A percentile compares a stretch with the other conserved stretches of the same genome.
Conservation (phyloP, 306 rosid genomes). For the Arachis stenosperma region DNA sequence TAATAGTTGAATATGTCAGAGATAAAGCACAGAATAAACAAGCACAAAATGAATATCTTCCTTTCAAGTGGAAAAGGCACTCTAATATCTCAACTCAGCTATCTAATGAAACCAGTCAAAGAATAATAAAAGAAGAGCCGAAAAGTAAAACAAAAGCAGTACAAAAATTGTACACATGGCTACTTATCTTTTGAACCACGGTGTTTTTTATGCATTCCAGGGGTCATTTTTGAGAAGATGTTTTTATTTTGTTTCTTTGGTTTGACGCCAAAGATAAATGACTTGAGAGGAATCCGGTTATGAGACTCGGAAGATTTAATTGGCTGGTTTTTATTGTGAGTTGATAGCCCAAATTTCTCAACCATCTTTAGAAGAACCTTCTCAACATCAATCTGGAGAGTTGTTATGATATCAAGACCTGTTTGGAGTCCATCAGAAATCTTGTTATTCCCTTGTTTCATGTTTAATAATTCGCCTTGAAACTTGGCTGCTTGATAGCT, state of each 20-base stretch:
- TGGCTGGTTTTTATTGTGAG: constrained; percentile 47
- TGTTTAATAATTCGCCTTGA: constrained; percentile 88
- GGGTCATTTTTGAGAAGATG: constrained; percentile 55
- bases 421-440: constrained; percentile 81
- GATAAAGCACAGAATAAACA: constrained; percentile 29
- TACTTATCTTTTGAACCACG: constrained; percentile 48
- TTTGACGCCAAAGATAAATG: constrained; percentile 78
- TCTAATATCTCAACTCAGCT: constrained; percentile 33
- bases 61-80: not conserved
- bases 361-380: constrained; percentile 61
- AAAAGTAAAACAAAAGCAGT: constrained; percentile 8
- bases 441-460: constrained; percentile 88
- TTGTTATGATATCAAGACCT: constrained; percentile 66
- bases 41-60: constrained; percentile 30
- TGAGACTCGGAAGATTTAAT: constrained; percentile 41
- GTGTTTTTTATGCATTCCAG: constrained; percentile 63
- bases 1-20: constrained; percentile 26
- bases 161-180: constrained; percentile 42
- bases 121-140: constrained; percentile 11
- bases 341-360: constrained; percentile 60
- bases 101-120: constrained; percentile 32
- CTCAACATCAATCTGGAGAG: constrained; percentile 66
- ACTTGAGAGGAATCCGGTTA: constrained; percentile 62
- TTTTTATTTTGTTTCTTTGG: constrained; percentile 73
- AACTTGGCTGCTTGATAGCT: constrained; percentile 95